phyloP scores from a whole-genome alignment of 169 alveolate species.

The Eimeria tenella region DNA sequence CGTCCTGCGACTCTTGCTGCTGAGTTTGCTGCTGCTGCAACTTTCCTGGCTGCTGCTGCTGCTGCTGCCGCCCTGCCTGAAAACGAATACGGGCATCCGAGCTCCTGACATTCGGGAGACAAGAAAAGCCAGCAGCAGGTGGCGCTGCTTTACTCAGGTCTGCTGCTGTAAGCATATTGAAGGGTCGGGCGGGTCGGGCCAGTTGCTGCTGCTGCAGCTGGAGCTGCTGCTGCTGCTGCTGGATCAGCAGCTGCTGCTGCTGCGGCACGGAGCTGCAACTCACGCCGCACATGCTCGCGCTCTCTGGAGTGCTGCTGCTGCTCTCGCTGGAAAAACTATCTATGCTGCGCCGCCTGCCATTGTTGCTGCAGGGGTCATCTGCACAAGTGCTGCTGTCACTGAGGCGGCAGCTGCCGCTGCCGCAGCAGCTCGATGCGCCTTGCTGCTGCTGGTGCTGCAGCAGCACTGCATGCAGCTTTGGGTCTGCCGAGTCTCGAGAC shows the following conservation, averaged over 20 bases:
- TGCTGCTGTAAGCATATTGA: slow-evolving; percentile 11
- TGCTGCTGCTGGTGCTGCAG: slow-evolving; percentile 71
- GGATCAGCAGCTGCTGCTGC: slow-evolving; percentile 27
- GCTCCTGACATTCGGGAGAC: neutral
- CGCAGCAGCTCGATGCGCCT: slow-evolving; percentile 23
- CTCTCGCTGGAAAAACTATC: slow-evolving; percentile 49
- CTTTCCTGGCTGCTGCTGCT: slow-evolving; percentile 43
- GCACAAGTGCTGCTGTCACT: slow-evolving; percentile 64
- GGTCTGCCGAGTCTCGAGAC: neutral
- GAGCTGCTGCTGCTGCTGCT: slow-evolving; percentile 22
- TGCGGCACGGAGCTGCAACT: slow-evolving; percentile 10
- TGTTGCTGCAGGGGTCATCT: slow-evolving; percentile 46
- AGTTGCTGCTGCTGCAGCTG: slow-evolving; percentile 29
- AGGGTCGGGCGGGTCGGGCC: slow-evolving; percentile 12
- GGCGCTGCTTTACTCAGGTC: slow-evolving; percentile 16
- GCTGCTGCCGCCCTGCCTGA: slow-evolving; percentile 30
- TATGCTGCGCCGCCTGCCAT: slow-evolving; percentile 45
- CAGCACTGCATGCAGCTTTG: slow-evolving; percentile 38
- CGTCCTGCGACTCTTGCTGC: neutral
- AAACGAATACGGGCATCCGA: neutral
- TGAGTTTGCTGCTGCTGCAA: slow-evolving; percentile 14
- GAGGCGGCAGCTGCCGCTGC: slow-evolving; percentile 69
- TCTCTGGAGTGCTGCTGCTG: slow-evolving; percentile 62
- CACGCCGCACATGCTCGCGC: slow-evolving; percentile 42
- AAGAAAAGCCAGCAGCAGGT: slow-evolving; percentile 23